Conservation (phyloP, 1,139 yeast species). For the Lodderomyces orthopsilosis region DNA sequence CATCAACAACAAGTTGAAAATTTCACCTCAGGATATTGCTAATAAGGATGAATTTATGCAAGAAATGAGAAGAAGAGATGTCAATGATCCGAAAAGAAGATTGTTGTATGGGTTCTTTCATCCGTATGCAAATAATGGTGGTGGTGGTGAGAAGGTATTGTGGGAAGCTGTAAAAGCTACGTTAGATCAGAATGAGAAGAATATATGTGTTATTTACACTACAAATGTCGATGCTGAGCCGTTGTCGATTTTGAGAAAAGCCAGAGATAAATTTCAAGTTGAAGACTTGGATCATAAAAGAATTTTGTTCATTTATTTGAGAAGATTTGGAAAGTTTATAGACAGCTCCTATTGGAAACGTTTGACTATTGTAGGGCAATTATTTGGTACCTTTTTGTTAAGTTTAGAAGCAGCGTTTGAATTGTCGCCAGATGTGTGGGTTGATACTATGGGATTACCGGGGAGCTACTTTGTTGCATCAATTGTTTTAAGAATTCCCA, state of each 20-base stretch:
- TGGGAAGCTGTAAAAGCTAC: slow-evolving; percentile 92
- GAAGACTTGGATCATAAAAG: slow-evolving; percentile 46
- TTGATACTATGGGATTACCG: slow-evolving; percentile 94
- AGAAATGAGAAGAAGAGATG: slow-evolving; percentile 34
- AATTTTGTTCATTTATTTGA: slow-evolving; percentile 68
- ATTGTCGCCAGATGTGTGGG: slow-evolving; percentile 84
- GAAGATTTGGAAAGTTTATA: slow-evolving; percentile 56
- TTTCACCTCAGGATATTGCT: slow-evolving; percentile 30
- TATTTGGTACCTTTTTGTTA: slow-evolving; percentile 70
- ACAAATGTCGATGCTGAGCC: slow-evolving; percentile 57
- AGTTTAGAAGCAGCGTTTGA: slow-evolving; percentile 68
- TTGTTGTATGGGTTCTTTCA: slow-evolving; percentile 83
- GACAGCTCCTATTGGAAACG: slow-evolving; percentile 74
- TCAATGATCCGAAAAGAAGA: slow-evolving; percentile 38
- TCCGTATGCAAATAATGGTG: slow-evolving; percentile 94
- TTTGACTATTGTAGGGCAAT: slow-evolving; percentile 84
- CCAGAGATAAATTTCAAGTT: slow-evolving; percentile 63
- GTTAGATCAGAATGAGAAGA: slow-evolving; percentile 44
- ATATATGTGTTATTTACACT: slow-evolving; percentile 75
- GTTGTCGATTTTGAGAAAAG: slow-evolving; percentile 56
- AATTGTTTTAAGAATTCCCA: slow-evolving; percentile 61
- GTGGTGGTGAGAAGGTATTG: slow-evolving; percentile 96
- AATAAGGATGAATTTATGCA: slow-evolving; percentile 24
- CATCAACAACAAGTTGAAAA: slow-evolving; percentile 36
- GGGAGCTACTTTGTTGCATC: slow-evolving; percentile 63